Percentiles rank a stretch among this genome's conserved stretches.
These are phyloP conservation scores for Capronia epimyces DNA, from an alignment of 2,329 filamentous ascomycete genomes.

Conservation along the genomic window DNA sequence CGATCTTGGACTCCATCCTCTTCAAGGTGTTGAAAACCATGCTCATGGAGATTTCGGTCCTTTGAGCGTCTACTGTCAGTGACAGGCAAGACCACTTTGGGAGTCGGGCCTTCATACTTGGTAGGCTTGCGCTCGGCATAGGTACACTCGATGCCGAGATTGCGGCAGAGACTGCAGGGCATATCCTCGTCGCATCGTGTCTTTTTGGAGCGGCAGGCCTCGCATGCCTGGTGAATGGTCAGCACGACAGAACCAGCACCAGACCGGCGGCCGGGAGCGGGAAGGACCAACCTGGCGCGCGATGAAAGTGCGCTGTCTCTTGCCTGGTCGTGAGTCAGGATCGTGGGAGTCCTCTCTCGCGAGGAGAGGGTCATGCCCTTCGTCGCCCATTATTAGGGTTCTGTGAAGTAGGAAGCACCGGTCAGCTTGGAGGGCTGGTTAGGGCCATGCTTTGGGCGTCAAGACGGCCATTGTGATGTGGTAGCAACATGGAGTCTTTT, in stretches of 20 bases:
- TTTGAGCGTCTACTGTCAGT: conserved; percentile 24
- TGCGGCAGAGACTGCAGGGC: conserved; percentile 50
- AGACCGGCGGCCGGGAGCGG: neutral
- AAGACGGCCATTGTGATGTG: neutral
- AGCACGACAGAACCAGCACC: neutral
- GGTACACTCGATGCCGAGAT: conserved; percentile 46
- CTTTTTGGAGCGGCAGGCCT: conserved; percentile 50
- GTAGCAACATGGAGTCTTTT: no score
- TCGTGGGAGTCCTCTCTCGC: neutral
- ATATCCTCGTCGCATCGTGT: conserved; percentile 52
- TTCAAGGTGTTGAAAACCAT: conserved; percentile 52
- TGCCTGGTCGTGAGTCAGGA: conserved; percentile 14
- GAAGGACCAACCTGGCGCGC: conserved; percentile 14
- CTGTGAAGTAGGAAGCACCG: neutral
- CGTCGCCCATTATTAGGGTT: conserved; percentile 7
- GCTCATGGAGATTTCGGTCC: conserved; percentile 50
- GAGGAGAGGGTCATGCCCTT: conserved; percentile 3
- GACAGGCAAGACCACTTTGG: neutral
- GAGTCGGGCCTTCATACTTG: conserved; percentile 37
- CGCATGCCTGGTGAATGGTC: conserved; percentile 42
- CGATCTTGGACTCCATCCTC: conserved; percentile 50
- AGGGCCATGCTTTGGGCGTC: neutral
- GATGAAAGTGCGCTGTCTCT: conserved; percentile 23
- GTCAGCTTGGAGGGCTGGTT: neutral
- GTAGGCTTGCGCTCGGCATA: conserved; percentile 51